A percentile compares a stretch with the other conserved stretches of the same genome.
These are phyloP conservation scores for Lactarius sp. DNA, from an alignment of 768 basidiomycete species.

Conservation along the genomic window DNA sequence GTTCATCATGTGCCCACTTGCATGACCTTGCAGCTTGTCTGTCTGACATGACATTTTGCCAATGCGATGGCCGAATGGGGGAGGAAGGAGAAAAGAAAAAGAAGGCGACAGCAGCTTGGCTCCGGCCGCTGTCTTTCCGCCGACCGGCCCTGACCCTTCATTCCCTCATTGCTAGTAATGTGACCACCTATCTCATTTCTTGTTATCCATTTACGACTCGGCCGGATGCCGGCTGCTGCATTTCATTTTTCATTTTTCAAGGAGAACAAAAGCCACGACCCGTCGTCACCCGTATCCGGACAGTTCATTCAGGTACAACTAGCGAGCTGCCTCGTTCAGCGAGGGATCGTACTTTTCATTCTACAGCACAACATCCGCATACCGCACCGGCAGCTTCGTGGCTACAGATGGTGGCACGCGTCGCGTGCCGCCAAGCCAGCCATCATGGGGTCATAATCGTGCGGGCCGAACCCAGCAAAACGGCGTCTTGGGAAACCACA, in stretches of 20 bases:
- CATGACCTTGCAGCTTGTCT: not conserved
- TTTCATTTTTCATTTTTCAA: not conserved
- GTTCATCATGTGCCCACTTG: not conserved
- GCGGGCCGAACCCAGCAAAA: not conserved
- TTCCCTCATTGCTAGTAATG: not conserved
- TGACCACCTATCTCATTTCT: not conserved
- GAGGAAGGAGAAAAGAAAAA: not conserved
- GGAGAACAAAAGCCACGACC: not conserved
- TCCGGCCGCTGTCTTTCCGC: not conserved
- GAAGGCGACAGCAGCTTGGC: not conserved
- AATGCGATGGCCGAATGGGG: not conserved
- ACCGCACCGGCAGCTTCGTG: not conserved
- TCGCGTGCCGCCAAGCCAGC: not conserved
- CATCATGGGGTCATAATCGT: not conserved
- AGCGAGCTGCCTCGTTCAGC: not conserved
- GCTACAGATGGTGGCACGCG: not conserved
- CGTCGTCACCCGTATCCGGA: not conserved
- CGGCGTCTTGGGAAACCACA: not conserved
- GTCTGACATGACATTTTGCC: not conserved
- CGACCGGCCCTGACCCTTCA: not conserved
- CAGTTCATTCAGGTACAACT: not conserved
- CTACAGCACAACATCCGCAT: not conserved
- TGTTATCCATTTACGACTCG: not conserved
- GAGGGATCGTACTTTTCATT: not conserved
- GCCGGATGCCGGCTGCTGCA: no score